Base-by-base conservation (phyloP, 106 monocot genomes). In the Allium cepa region DNA sequence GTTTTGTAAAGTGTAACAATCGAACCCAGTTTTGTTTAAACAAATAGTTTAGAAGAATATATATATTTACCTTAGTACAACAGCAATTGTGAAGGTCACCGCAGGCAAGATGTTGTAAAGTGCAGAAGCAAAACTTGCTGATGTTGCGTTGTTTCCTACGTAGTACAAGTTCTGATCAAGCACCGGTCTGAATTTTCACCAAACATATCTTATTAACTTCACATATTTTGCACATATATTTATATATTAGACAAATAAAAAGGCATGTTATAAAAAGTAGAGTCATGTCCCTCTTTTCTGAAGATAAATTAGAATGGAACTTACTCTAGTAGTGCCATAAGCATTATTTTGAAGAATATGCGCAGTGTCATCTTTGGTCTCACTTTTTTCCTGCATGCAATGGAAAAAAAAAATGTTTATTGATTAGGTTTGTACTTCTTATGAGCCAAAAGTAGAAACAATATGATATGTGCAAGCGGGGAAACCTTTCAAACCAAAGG, bases 131-230 rank as follows among this genome's bases (percentile, higher is more conserved):
- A 84, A 94, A 66, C 90, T 72, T 5, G 94, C 90, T 0, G 90
- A 87, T 16, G 94, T 94, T 2, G 60, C 26, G 8, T 94, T 94
- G 9, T 75, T 76, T n/a, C 94, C 94, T 58, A 83, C 51, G 73
- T 84, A 90, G 78, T 87, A 94, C 12, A 87, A 80, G 80, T 87
- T 90, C 64, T 90, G 90, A 56, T 90, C 94, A 49, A 94, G 80
- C 47, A 94, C 94, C 11, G 90, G 86, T 59, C 94, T 94, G 81
- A 0, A 7, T 47, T 48, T 22, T 13, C 36, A 36, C 36, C 36
- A 36, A 36, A 36, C 36, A 36, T 36, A 5, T 36, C 36, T 36
- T 1, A 1, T 36, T 36, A 36, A 36, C 36, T 36, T 36, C 36
- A 36, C 36, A 36, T 36, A 36, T 36, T 1, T 36, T 36, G 4